Base-by-base conservation (phyloP, 2,329 filamentous ascomycete species). In the Penicillium expansum region DNA sequence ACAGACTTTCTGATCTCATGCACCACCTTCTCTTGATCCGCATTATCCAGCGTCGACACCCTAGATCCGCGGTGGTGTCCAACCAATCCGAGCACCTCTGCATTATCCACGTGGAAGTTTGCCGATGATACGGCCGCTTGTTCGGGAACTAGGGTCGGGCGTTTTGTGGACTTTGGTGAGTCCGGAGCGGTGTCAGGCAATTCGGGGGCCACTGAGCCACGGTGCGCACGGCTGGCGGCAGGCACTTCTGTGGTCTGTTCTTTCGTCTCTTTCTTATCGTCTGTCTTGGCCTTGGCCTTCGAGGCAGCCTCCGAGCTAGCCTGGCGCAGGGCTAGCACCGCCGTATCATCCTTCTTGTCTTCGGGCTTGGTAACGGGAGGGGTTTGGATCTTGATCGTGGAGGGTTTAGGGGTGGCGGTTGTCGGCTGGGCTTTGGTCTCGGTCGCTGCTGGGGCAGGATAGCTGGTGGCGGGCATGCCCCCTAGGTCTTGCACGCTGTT, bases 321-420 rank as follows among this genome's bases (percentile, higher is more conserved):
- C 64, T 79, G 77, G 48, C 77, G 70, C 51, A 80, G 62, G 2
- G 77, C 73, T 10, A 75, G 58, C 1, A 74, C 71, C n/a, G 76
- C 67, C 3, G 68, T 69, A 7, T 73, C 67, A 27, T 77, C 73
- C 51, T 71, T 74, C 44, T 69, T 71, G 20, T 65, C 67, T 42
- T 72, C 70, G 3, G 59, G 61, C 33, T 73, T 70, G 5, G 56
- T 49, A 22, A 70, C 66, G 7, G 74, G 73, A 2, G 74, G 75
- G 43, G 67, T 71, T 55, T 76, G 75, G 47, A 77, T 77, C 55
- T 76, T 74, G 48, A 77, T 75, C 10, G 72, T 76, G 48, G 68
- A 70, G 20, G 66, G 69, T 58, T 69, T 72, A 44, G 59, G 71
- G 30, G 59, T 62, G n/a, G 59, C 53, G 16, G 57, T 52, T 42